phyloP scores from a whole-genome alignment of 805 yeast species.

The Maudiozyma bulderi region DNA sequence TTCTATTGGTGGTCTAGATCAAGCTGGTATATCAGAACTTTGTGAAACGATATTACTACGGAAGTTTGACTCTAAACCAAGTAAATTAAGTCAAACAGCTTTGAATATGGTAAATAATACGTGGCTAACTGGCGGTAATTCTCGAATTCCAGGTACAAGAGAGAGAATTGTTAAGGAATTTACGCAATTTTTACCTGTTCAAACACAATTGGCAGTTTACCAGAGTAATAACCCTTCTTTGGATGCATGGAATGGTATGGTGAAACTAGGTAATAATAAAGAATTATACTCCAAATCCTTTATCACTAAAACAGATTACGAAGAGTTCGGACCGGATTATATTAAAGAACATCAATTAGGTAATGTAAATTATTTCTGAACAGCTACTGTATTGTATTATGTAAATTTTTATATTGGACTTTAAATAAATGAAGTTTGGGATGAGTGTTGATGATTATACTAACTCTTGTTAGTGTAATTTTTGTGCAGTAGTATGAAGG shows the following conservation, averaged over 20 bases:
- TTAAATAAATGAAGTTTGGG: too few relatives aligned
- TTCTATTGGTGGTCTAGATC: slow-evolving; percentile 87
- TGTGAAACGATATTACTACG: slow-evolving; percentile 55
- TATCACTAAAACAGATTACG: slow-evolving; percentile 64
- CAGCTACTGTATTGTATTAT: slow-evolving; percentile 1
- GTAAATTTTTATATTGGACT: background rate
- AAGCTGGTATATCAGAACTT: slow-evolving; percentile 83
- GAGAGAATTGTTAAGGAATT: slow-evolving; percentile 64
- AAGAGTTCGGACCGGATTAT: slow-evolving; percentile 83
- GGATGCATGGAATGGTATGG: slow-evolving; percentile 95
- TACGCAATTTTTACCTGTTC: slow-evolving; percentile 59
- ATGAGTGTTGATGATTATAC: too few relatives aligned
- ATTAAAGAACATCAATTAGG: slow-evolving; percentile 81
- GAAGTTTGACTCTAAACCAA: slow-evolving; percentile 49
- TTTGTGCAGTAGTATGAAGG: background rate
- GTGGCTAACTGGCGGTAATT: slow-evolving; percentile 80
- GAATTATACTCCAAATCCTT: slow-evolving; percentile 37
- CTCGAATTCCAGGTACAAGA: slow-evolving; percentile 53
- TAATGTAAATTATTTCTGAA: slow-evolving; percentile 31
- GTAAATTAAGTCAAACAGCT: slow-evolving; percentile 29
- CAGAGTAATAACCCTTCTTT: slow-evolving; percentile 55
- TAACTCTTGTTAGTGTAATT: too few relatives aligned
- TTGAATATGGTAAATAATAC: slow-evolving; percentile 42
- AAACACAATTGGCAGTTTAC: slow-evolving; percentile 49
- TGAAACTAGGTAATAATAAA: slow-evolving; percentile 53